A percentile compares a stretch with the other conserved stretches of the same genome.
Evolutionary conservation across 108 stramenopile species (phyloP).

Genomic region (Seminavis robusta): DNA sequence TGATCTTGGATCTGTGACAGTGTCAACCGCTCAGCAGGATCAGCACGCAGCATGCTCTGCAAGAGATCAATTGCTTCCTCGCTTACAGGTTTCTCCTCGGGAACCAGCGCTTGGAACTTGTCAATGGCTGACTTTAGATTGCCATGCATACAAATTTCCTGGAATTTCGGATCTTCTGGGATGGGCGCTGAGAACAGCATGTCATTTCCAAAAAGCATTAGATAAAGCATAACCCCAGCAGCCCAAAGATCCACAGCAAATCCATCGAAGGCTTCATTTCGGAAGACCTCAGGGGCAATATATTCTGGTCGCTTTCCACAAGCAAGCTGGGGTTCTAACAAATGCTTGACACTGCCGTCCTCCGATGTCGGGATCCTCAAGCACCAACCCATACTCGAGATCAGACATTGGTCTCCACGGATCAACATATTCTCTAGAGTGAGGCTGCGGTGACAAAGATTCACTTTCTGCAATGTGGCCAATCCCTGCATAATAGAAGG

Average conservation of each 20-base stretch:
- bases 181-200: conserved; percentile 65
- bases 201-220: conserved; percentile 61
- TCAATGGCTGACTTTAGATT: conserved; percentile 32
- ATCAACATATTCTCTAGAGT: conserved; percentile 56
- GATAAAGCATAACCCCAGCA: conserved; percentile 74
- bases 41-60: conserved; percentile 56
- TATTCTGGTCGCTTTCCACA: conserved; percentile 57
- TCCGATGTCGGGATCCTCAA: conserved; percentile 36
- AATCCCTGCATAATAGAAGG: conserved; percentile 39
- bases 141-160: conserved; percentile 45
- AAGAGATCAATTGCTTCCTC: conserved; percentile 53
- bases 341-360: background rate
- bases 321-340: conserved; percentile 11
- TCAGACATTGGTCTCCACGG: conserved; percentile 20
- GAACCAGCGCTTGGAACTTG: conserved; percentile 30
- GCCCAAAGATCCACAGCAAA: conserved; percentile 85
- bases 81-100: conserved; percentile 26
- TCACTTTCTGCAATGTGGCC: conserved; percentile 37
- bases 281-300: conserved; percentile 63
- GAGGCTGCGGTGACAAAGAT: conserved; percentile 67
- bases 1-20: conserved; percentile 57
- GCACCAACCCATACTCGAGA: conserved; percentile 58
- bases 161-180: conserved; percentile 58
- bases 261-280: conserved; percentile 48
- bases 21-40: conserved; percentile 59